phyloP scores from a whole-genome alignment of 2,329 filamentous ascomycete species.

The Stemphylium vesicarium region DNA sequence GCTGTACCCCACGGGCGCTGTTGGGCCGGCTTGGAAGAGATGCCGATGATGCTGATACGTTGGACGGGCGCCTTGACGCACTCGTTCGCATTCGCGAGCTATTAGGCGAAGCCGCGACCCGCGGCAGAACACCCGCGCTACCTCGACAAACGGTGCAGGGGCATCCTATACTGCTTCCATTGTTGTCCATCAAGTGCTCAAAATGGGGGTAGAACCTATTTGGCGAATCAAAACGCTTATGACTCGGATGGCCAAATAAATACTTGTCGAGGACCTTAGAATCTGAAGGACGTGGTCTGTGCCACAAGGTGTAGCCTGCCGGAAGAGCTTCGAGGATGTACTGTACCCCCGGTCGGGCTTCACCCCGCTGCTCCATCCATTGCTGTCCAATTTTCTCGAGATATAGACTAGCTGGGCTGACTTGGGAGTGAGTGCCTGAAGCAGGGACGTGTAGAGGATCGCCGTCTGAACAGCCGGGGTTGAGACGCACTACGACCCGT shows the following conservation, averaged over 20 bases:
- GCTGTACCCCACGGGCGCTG: not conserved
- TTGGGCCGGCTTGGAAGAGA: not conserved
- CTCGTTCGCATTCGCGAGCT: slow-evolving; percentile 9
- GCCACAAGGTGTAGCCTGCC: slow-evolving; percentile 60
- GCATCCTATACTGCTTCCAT: slow-evolving; percentile 52
- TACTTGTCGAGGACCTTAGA: slow-evolving; percentile 58
- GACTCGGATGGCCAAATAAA: slow-evolving; percentile 63
- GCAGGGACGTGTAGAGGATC: slow-evolving; percentile 40
- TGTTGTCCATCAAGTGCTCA: slow-evolving; percentile 60
- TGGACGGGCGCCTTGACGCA: slow-evolving; percentile 4
- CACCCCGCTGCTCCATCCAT: slow-evolving; percentile 56
- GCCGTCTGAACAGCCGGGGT: slow-evolving; percentile 41
- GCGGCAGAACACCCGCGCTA: slow-evolving; percentile 25
- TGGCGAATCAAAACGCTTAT: slow-evolving; percentile 60
- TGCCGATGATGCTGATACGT: not conserved
- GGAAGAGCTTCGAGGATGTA: slow-evolving; percentile 63
- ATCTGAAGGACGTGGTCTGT: slow-evolving; percentile 54
- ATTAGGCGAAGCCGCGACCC: slow-evolving; percentile 7
- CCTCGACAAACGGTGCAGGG: slow-evolving; percentile 57
- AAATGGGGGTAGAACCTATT: slow-evolving; percentile 65
- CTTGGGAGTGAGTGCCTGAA: slow-evolving; percentile 32
- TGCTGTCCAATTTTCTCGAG: slow-evolving; percentile 55
- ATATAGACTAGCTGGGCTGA: slow-evolving; percentile 54
- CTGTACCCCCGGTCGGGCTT: slow-evolving; percentile 43
- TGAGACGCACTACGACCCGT: slow-evolving; percentile 32